A percentile compares a stretch with the other conserved stretches of the same genome.
phyloP scores from a whole-genome alignment of 148 eudicot species.

The Cornus controversa region DNA sequence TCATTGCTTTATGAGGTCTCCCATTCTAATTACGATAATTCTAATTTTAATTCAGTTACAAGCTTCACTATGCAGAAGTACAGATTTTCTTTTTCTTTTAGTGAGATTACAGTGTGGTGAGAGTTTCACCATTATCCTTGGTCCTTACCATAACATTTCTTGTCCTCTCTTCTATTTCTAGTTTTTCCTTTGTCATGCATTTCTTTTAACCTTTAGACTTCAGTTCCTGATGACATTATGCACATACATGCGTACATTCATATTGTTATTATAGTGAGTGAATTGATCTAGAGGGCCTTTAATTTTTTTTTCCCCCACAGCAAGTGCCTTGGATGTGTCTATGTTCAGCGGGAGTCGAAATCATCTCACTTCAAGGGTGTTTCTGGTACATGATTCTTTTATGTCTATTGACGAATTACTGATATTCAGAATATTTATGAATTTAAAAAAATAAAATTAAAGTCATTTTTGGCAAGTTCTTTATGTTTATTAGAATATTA shows the following conservation, averaged over 20 bases:
- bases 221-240: not conserved
- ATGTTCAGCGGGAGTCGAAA: conserved; percentile 91
- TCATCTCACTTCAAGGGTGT: conserved; percentile 92
- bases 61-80: not conserved
- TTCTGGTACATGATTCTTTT: conserved; percentile 59
- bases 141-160: not conserved
- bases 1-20: not conserved
- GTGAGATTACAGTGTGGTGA: not conserved
- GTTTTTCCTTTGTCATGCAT: not conserved
- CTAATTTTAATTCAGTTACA: not conserved
- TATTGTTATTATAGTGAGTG: not conserved
- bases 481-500: not conserved
- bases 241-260: not conserved
- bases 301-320: conserved; percentile 41
- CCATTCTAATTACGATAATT: not conserved
- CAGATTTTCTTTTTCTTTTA: not conserved
- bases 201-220: too few species aligned
- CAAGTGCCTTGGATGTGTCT: conserved; percentile 98
- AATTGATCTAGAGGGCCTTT: not conserved
- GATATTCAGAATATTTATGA: not conserved
- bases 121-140: not conserved
- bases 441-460: not conserved
- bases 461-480: not conserved
- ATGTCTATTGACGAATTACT: not conserved
- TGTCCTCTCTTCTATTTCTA: not conserved